Conservation (phyloP, 345 rosid species). For the Fremontodendron californicum region DNA sequence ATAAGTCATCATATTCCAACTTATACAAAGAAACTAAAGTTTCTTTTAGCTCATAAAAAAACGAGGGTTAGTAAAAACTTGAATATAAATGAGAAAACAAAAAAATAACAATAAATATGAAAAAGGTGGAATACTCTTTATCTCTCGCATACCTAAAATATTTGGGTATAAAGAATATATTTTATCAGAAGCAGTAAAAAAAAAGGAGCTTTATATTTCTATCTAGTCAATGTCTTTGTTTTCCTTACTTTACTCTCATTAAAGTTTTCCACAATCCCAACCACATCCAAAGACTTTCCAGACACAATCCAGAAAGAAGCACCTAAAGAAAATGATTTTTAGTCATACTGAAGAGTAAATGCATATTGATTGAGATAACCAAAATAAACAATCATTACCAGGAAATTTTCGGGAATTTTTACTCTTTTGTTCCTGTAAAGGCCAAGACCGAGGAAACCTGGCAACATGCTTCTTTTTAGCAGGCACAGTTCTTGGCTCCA, state of each 20-base stretch:
- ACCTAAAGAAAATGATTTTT: not conserved
- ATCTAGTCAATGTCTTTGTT: not conserved
- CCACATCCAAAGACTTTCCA: not conserved
- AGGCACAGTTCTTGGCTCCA: conserved; percentile 64
- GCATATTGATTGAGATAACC: conserved; percentile 7
- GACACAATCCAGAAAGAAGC: not conserved
- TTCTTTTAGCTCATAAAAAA: not conserved
- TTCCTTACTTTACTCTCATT: not conserved
- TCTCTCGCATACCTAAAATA: not conserved
- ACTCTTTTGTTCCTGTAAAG: conserved; percentile 54
- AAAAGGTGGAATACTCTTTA: not conserved
- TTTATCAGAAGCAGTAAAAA: not conserved
- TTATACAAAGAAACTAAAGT: not conserved
- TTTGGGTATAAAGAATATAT: not conserved
- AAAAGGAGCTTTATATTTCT: not conserved
- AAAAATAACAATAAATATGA: not conserved
- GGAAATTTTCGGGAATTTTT: conserved; percentile 56
- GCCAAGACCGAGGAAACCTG: conserved; percentile 66
- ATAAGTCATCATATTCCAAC: not conserved
- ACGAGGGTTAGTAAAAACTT: not conserved
- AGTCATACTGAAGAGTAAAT: conserved; percentile 1
- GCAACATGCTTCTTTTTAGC: conserved; percentile 54
- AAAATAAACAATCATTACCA: conserved; percentile 40
- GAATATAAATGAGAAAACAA: not conserved
- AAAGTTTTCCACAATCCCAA: not conserved